Conservation (phyloP, 176 grass and related monocot species). For the Otatea glauca region DNA sequence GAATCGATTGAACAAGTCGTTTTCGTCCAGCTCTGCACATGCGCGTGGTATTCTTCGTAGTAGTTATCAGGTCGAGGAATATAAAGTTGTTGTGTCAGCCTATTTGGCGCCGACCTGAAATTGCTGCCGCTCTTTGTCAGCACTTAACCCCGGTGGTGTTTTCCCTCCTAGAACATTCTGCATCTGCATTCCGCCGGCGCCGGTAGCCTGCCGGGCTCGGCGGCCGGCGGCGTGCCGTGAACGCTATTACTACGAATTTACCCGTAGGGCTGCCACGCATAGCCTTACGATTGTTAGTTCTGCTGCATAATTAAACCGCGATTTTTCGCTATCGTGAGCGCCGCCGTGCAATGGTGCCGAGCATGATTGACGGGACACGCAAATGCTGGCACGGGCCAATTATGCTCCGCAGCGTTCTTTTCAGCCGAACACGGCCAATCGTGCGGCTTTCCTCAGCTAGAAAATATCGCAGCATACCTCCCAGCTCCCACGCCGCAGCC, state of each 20-base stretch:
- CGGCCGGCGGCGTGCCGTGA: not conserved
- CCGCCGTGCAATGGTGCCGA: not conserved
- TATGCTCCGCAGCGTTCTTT: not conserved
- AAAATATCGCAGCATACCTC: not conserved
- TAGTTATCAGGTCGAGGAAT: not conserved
- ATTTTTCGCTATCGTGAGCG: not conserved
- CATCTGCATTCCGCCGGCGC: not conserved
- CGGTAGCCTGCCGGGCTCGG: too few species aligned
- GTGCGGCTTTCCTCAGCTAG: not conserved
- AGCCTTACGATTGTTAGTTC: not conserved
- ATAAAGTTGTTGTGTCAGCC: not conserved
- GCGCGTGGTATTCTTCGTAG: not conserved
- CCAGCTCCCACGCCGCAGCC: not conserved
- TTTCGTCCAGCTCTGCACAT: too few species aligned
- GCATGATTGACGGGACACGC: not conserved
- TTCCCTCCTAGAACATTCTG: not conserved
- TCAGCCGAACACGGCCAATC: not conserved
- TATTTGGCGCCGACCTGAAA: constrained; percentile 14
- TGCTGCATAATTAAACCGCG: not conserved
- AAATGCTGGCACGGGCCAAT: too few species aligned
- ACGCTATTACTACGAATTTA: not conserved
- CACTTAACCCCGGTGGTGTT: not conserved
- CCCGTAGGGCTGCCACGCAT: not conserved
- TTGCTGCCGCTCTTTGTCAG: not conserved
- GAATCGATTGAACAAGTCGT: too few species aligned